phyloP scores from a whole-genome alignment of 1,139 yeast genomes.

The Arxiozyma heterogenica region DNA sequence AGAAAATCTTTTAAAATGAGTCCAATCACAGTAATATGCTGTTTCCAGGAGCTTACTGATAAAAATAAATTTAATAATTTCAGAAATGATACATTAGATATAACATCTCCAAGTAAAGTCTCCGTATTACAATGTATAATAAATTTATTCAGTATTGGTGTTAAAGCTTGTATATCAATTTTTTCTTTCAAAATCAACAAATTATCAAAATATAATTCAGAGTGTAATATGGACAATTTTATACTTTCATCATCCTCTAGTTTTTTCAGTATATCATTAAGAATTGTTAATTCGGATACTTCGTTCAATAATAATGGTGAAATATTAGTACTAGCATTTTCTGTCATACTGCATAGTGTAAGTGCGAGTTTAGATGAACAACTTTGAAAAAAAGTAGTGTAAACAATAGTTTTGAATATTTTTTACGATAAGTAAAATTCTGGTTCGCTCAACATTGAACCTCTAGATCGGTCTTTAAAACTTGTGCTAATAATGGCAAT shows the following conservation, averaged over 20 bases:
- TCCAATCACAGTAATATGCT: slow-evolving; percentile 1
- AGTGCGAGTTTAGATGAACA: too few species aligned
- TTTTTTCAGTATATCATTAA: too few species aligned
- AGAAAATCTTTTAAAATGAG: slow-evolving; percentile 3
- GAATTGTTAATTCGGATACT: not conserved
- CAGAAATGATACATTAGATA: slow-evolving; percentile 8
- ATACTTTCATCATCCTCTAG: not conserved
- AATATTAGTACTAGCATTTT: not conserved
- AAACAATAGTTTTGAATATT: not conserved
- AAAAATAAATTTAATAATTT: slow-evolving; percentile 7
- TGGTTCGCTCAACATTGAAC: not conserved
- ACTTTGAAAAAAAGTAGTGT: not conserved
- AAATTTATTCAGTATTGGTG: slow-evolving; percentile 6
- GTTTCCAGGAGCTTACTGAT: slow-evolving; percentile 6
- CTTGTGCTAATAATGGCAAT: too few species aligned
- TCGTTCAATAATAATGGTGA: not conserved
- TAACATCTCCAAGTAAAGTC: slow-evolving; percentile 8
- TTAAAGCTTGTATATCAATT: not conserved
- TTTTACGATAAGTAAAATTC: too few species aligned
- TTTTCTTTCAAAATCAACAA: not conserved
- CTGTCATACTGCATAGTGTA: not conserved
- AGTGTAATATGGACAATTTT: slow-evolving; percentile 3
- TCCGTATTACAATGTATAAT: slow-evolving; percentile 10
- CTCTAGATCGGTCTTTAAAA: too few species aligned
- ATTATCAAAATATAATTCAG: not conserved